Base-by-base conservation (phyloP, 768 basidiomycete genomes). In the Dendrothele bispora region DNA sequence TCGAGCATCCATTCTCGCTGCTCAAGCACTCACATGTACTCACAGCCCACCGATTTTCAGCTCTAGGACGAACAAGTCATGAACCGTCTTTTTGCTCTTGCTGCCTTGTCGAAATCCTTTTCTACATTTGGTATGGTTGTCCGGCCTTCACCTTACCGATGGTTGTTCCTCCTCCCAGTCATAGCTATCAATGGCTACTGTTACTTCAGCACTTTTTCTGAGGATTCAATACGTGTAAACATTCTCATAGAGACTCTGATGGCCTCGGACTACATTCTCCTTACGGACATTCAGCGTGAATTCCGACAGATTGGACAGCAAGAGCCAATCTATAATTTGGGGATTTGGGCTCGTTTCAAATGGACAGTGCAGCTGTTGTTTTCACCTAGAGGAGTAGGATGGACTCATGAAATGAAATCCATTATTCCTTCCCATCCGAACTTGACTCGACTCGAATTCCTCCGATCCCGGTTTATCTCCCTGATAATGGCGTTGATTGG, bases 271-370 rank as follows among this genome's bases (percentile, higher is more conserved):
- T 53, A 24, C 17, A 43, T 53, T 29, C 34, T 53, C 24, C 53
- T 54, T 29, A 54, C 53, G 10, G 36, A 54, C 25, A 45, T 51
- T 43, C 53, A 51, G 22, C 37, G 37, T 14, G 44, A 50, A 24
- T 28, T 51, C 15, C 35, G 20, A 10, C 21, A 39, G 14, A 12
- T 26, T 20, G 53, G 46, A 12, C 53, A 51, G 37, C 29, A 20
- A 12, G 39, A 47, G 24, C 24, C 53, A 10, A 54, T 54, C 34
- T 46, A 39, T 34, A 43, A 37, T 20, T 17, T 37, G 17, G 18
- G 39, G 6, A 35, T 51, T 12, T 36, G 29, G 49, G 21, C 27
- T 11, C 40, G 53, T 5, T 20, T 54, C 15, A 46, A 48, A 35
- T 54, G 53, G 53, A 46, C 25, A 18, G 17, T 38, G n/a, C 39